Percentiles rank a stretch among this genome's conserved stretches.
These are phyloP conservation scores for Lobosporangium transversale DNA, from an alignment of 192 early-diverging fungal species.

Conservation along the genomic window DNA sequence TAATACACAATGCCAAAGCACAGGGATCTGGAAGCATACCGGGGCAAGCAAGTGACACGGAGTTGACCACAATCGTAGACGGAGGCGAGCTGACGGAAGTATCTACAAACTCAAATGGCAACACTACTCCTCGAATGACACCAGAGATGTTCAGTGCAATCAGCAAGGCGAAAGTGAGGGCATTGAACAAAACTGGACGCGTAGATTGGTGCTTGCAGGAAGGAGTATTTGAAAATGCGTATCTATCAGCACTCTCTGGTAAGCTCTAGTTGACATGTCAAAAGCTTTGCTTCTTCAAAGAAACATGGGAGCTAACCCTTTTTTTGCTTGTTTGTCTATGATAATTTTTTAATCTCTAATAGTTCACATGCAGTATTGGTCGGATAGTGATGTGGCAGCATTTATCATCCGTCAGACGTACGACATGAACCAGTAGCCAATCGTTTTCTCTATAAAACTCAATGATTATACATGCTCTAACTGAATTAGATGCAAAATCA, in stretches of 20 bases:
- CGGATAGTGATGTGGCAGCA: conserved; percentile 66
- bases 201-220: conserved; percentile 65
- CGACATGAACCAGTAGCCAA: conserved; percentile 34
- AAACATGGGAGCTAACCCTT: no score
- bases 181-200: conserved; percentile 59
- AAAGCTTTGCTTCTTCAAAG: no score
- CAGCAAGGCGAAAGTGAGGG: conserved; percentile 52
- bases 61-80: conserved; percentile 17
- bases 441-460: no score
- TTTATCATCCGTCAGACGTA: conserved; percentile 73
- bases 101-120: conserved; percentile 1
- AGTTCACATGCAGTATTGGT: conserved; percentile 57
- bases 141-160: conserved; percentile 23
- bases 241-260: conserved; percentile 56
- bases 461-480: no score
- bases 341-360: no score
- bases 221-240: conserved; percentile 57
- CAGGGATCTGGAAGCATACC: conserved; percentile 15
- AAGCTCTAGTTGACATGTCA: no score
- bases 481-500: no score
- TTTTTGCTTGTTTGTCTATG: no score
- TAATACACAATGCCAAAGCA: conserved; percentile 24
- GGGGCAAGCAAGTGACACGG: conserved; percentile 14
- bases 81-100: conserved; percentile 13
- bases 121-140: conserved; percentile 10